Evolutionary conservation across 139 green algal genomes (phyloP).

Genomic region (Nannochloris sp.): DNA sequence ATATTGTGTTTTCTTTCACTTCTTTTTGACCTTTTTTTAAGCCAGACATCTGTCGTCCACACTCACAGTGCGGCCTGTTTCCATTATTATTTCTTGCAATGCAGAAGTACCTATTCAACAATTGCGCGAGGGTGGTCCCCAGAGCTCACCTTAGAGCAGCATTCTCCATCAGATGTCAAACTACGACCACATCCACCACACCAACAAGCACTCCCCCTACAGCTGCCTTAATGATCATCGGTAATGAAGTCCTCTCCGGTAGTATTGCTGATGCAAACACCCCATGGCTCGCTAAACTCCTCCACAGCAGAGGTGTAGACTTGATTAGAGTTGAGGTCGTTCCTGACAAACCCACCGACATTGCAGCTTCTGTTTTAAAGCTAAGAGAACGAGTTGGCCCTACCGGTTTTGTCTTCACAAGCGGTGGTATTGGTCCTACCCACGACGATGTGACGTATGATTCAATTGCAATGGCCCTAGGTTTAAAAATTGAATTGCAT

Average conservation of each 20-base stretch:
- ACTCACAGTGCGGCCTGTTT: no score
- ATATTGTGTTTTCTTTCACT: no score
- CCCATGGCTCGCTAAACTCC: conserved; percentile 62
- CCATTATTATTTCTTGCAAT: no score
- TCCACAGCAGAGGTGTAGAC: conserved; percentile 64
- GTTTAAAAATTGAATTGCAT: conserved; percentile 42
- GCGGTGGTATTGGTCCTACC: conserved; percentile 78
- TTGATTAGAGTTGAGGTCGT: conserved; percentile 58
- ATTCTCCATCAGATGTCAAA: no score
- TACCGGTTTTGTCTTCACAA: conserved; percentile 63
- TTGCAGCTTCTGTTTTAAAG: conserved; percentile 38
- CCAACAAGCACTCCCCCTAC: no score
- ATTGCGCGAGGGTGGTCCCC: no score
- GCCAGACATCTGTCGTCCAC: no score
- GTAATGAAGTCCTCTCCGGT: conserved; percentile 75
- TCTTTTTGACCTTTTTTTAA: no score
- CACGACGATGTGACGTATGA: conserved; percentile 87
- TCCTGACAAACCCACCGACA: conserved; percentile 52
- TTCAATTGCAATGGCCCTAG: conserved; percentile 47
- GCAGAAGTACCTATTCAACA: no score
- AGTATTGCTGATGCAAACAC: conserved; percentile 68
- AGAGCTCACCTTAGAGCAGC: no score
- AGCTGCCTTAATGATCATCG: conserved; percentile 39
- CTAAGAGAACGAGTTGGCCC: conserved; percentile 45
- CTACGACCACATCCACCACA: no score